phyloP scores from a whole-genome alignment of 75 land plant species.

The Azolla pinnata region DNA sequence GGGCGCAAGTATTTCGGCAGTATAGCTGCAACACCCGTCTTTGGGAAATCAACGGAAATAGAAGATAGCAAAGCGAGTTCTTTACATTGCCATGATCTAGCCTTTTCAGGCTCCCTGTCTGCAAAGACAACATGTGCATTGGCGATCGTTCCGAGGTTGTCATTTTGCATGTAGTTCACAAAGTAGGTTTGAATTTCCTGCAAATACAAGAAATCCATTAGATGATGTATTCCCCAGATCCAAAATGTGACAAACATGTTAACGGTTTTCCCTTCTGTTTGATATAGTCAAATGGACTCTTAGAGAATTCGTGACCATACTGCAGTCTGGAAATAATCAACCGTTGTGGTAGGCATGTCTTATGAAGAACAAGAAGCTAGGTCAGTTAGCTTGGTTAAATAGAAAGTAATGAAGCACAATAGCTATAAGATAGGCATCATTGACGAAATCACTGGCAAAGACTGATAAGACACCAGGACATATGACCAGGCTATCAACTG shows the following conservation, averaged over 20 bases:
- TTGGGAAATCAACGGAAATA: constrained; percentile 86
- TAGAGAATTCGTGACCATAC: no score
- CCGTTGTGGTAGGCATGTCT: no score
- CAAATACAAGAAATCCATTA: constrained; percentile 11
- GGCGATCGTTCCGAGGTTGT: constrained; percentile 65
- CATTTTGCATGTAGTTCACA: constrained; percentile 80
- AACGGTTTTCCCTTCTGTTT: not conserved
- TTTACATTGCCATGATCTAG: constrained; percentile 49
- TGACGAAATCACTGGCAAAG: no score
- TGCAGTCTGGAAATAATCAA: no score
- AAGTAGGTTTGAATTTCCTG: constrained; percentile 92
- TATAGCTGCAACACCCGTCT: constrained; percentile 80
- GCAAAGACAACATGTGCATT: constrained; percentile 87
- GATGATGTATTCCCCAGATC: no score
- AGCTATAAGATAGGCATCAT: no score
- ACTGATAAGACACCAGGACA: no score
- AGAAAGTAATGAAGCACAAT: no score
- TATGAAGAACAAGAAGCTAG: no score
- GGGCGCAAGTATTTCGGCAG: constrained; percentile 65
- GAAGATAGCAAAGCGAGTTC: constrained; percentile 70
- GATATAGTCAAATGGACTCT: not conserved
- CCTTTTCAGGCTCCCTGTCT: constrained; percentile 65
- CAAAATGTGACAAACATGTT: not conserved
- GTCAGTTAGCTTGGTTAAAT: no score
- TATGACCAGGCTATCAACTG: no score